Conservation (phyloP, 129 eudicot genomes). For the Helianthus tuberosus region DNA sequence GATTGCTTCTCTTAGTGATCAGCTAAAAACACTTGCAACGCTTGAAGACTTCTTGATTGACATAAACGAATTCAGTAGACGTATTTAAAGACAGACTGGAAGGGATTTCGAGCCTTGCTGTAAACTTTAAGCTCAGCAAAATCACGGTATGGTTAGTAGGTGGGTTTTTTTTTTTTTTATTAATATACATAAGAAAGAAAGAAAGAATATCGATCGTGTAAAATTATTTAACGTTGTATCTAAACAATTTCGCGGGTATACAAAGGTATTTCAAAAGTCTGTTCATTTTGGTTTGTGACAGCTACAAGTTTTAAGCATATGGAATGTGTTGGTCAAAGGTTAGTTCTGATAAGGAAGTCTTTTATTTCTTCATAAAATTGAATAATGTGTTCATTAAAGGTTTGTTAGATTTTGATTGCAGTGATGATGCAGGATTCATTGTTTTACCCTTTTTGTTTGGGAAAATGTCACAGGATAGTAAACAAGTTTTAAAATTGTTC, state of each 20-base stretch:
- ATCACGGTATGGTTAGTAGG: not conserved
- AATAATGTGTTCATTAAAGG: no score
- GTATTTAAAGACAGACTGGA: slow-evolving; percentile 14
- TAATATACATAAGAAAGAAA: not conserved
- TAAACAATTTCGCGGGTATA: slow-evolving; percentile 12
- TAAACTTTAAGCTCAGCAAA: slow-evolving; percentile 8
- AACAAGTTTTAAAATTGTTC: no score
- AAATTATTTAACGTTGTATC: slow-evolving; percentile 1
- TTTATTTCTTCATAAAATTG: no score
- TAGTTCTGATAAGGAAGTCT: no score
- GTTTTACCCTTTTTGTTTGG: no score
- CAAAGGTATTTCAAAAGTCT: not conserved
- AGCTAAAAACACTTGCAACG: slow-evolving; percentile 73
- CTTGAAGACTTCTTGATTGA: slow-evolving; percentile 75
- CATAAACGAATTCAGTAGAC: slow-evolving; percentile 30
- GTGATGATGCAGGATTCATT: no score
- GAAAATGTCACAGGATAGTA: no score
- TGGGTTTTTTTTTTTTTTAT: no score
- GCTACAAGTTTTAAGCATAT: no score
- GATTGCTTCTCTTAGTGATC: slow-evolving; percentile 81
- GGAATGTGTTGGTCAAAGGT: no score
- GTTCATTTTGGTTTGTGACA: slow-evolving; percentile 4
- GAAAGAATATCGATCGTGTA: slow-evolving; percentile 9
- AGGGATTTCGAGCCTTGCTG: slow-evolving; percentile 9
- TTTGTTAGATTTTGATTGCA: no score